Base-by-base conservation (phyloP, 345 rosid species). In the Gossypium mustelinum region DNA sequence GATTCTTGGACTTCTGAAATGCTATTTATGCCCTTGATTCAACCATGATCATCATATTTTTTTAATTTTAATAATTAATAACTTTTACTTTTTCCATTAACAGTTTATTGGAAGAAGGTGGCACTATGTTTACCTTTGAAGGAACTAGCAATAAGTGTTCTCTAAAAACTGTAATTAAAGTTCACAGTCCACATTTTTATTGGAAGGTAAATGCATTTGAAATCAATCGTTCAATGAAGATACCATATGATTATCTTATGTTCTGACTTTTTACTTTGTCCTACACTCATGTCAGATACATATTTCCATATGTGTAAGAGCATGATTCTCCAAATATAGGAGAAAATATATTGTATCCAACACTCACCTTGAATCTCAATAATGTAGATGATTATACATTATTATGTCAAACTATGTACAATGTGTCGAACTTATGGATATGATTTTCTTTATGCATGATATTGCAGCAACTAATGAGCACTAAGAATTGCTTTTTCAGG, bases 31-130 rank as follows among this genome's bases (percentile, higher is more conserved):
- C 11, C 1, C 10, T 20, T 65, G 24, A 11, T n/a, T 66, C 14
- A 44, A 22, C 55, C 39, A 47, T 10, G 69, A 65, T n/a, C 69
- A 41, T 43, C 9, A 3, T 12, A 2, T 27, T 20, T 12, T 68
- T 64, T 10, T 64, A 64, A 6, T 20, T 5, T 4, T 56, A 57
- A 11, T 54, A 27, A 20, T 44, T 58, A 27, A 72, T 3, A 72
- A 18, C 13, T 72, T 43, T 6, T 44, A 24, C 16, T 6, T 45
- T 44, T 27, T 67, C 39, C 43, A 11, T 73, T 18, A 73, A 56
- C 79, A 94, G 98, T 44, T 75, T 92, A 70, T 66, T 92, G 74
- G 98, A 92, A 87, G 95, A 91, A 82, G 98, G 98, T 64, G 98
- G 98, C 73, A 89, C 95, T 14, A 85, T 86, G 75, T 92, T 86